A percentile compares a stretch with the other conserved stretches of the same genome.
phyloP scores from a whole-genome alignment of 2,329 filamentous ascomycete species.

The Fusarium sp. region DNA sequence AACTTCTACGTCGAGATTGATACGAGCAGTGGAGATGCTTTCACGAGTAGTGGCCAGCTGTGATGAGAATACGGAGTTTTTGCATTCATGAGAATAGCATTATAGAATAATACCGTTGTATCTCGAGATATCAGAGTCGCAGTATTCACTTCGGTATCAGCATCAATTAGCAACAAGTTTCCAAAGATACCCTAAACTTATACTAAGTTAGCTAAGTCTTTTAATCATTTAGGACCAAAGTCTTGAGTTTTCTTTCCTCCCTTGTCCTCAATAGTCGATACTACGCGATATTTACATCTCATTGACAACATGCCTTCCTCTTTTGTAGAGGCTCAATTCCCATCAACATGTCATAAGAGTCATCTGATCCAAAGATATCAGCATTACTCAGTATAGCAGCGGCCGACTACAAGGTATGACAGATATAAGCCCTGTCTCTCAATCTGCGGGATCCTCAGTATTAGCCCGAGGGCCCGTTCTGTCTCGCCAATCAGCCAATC shows the following conservation, averaged over 20 bases:
- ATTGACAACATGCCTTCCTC: rapidly evolving
- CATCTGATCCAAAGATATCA: background rate
- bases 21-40: background rate
- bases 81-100: too few relatives aligned
- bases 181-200: background rate
- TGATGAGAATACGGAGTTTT: background rate
- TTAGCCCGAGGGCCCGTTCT: background rate
- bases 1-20: background rate
- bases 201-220: background rate
- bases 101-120: background rate
- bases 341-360: background rate
- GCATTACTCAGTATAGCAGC: background rate
- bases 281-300: background rate
- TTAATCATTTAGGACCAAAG: background rate
- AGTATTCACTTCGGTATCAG: too few relatives aligned
- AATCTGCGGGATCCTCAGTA: background rate
- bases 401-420: background rate
- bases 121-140: background rate
- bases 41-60: background rate
- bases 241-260: background rate
- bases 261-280: background rate
- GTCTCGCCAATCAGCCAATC: background rate
- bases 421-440: background rate
- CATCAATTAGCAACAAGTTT: too few relatives aligned
- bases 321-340: rapidly evolving